Conservation (phyloP, 345 rosid species). For the Capsella bursapastoris region DNA sequence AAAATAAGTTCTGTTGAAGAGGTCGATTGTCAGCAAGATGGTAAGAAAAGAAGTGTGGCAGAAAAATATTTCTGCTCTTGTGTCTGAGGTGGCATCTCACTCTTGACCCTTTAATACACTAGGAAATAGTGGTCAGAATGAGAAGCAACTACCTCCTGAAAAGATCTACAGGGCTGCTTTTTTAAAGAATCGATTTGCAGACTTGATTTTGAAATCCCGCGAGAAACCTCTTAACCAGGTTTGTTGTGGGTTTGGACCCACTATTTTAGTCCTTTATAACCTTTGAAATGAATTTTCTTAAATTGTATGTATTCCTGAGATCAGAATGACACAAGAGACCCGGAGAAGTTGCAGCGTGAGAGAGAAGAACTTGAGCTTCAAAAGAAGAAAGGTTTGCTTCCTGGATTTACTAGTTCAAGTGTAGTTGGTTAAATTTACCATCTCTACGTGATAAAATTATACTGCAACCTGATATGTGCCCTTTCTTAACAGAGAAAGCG, state of each 20-base stretch:
- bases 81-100: slow-evolving; percentile 65
- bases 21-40: slow-evolving; percentile 60
- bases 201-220: slow-evolving; percentile 81
- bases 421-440: not conserved
- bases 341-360: slow-evolving; percentile 70
- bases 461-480: not conserved
- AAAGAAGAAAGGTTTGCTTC: slow-evolving; percentile 68
- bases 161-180: slow-evolving; percentile 88
- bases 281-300: not conserved
- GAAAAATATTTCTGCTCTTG: slow-evolving; percentile 52
- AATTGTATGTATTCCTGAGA: slow-evolving; percentile 30
- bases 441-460: slow-evolving; percentile 14
- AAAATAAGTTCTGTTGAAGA: slow-evolving; percentile 49
- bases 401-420: slow-evolving; percentile 11
- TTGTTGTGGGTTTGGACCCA: slow-evolving; percentile 14
- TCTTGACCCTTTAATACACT: slow-evolving; percentile 55
- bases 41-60: slow-evolving; percentile 60
- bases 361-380: slow-evolving; percentile 81
- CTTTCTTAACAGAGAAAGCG: slow-evolving; percentile 63
- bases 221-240: slow-evolving; percentile 86
- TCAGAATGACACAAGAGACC: slow-evolving; percentile 72
- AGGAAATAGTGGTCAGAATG: slow-evolving; percentile 85
- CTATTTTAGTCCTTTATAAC: not conserved
- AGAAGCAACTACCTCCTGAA: slow-evolving; percentile 88
- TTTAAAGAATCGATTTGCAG: slow-evolving; percentile 80